Evolutionary conservation across 2,329 filamentous ascomycete genomes (phyloP), one percentile per base, ranked within the genome.

Genomic region (Diplodia seriata): DNA sequence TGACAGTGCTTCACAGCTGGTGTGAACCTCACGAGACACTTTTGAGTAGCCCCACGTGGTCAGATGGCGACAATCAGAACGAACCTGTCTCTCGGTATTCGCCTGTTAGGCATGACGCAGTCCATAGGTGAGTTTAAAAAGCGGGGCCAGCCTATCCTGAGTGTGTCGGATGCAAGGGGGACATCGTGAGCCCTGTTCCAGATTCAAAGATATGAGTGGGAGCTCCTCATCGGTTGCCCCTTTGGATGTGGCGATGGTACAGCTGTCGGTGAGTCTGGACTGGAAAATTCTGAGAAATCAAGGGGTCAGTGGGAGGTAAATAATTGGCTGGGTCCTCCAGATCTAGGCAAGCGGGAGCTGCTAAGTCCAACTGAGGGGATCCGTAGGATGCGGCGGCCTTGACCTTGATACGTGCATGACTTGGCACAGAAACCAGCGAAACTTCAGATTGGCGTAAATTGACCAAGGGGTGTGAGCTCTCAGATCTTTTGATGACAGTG

Each of bases 281-380:
- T 47, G 12, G 15, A 43, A n/a, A 43, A 8, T 43, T 2, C 15
- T 7, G n/a, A 20, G 18, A 8, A n/a, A 23, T 8, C 20, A 26
- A 23, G 20, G 9, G 23, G 23, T 23, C 26, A 12, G 20, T 6
- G 20, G 40, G 14, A 36, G 36, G 33, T 8, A 15, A 14, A 59
- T 59, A 12, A 14, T 18, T 31, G 38, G 26, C 23, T 31, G 47
- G 38, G 4, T 63, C 12, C 3, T 11, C 36, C 36, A 12, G 9
- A 38, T 38, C 8, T 38, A 23, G 38, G 38, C 38, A 20, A 29
- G 20, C n/a, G 18, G n/a, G 31, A 11, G 50, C 12, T 12, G 31
- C 26, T 51, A 47, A 51, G 31, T 12, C n/a, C 36, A 49, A 9
- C 59, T 63, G 59, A 63, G 59, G 59, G 59, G 59, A 63, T 11